Conservation (phyloP, 2,329 filamentous ascomycete species). For the Xylaria hypoxylon region DNA sequence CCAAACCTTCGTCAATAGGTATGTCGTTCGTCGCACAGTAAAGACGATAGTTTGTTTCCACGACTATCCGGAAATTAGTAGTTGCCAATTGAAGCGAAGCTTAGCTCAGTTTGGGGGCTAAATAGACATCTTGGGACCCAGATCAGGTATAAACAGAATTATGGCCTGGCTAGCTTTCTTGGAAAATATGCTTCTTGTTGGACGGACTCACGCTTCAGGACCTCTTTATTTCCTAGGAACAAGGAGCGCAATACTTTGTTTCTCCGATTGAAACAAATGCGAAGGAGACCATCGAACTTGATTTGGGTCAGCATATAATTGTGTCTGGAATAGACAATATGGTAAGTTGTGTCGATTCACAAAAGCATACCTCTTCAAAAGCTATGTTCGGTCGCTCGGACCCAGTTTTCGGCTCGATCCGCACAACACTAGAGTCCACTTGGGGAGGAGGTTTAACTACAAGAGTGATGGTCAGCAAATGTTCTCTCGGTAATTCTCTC, state of each 20-base stretch:
- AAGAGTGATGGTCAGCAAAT: not conserved
- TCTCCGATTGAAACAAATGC: conserved; percentile 82
- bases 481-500: not conserved
- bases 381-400: conserved; percentile 82
- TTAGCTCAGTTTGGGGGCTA: not conserved
- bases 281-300: conserved; percentile 71
- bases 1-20: conserved; percentile 74
- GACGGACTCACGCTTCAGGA: conserved; percentile 35
- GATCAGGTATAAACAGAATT: conserved; percentile 46
- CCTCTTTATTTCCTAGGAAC: conserved; percentile 39
- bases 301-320: conserved; percentile 15
- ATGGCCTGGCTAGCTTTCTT: not conserved
- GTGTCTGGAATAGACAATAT: not conserved
- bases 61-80: conserved; percentile 79
- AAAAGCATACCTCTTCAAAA: conserved; percentile 76
- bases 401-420: conserved; percentile 88
- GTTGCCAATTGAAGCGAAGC: not conserved
- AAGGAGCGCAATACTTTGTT: conserved; percentile 85
- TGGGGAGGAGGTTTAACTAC: conserved; percentile 81
- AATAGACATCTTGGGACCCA: conserved; percentile 66
- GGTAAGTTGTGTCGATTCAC: not conserved
- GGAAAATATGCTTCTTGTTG: not conserved
- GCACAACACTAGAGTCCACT: conserved; percentile 84
- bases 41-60: conserved; percentile 89
- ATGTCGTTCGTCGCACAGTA: conserved; percentile 92